Base-by-base conservation (phyloP, 345 rosid genomes). In the Citropsis articulata region DNA sequence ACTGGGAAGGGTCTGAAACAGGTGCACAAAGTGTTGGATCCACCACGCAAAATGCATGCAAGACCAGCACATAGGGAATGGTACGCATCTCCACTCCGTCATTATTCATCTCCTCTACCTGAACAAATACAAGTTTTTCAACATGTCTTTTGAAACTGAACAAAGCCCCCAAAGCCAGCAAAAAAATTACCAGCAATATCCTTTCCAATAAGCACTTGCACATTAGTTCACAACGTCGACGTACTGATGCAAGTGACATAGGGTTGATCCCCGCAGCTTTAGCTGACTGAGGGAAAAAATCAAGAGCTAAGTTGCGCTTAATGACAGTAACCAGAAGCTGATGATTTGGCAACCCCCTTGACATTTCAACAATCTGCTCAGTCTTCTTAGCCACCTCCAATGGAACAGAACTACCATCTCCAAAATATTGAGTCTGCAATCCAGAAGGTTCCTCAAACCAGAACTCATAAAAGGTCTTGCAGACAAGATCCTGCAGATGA, bases 181-280 rank as follows among this genome's bases (percentile, higher is more conserved):
- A 66, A 13, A 38, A 69, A n/a, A 60, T 30, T 85, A 94, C 98
- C 97, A 94, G 98, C 87, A 96, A 87, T 86, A 96, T 96, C 82
- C 88, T 91, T 81, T 96, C 99, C 79, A 96, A 84, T 86, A 96
- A 87, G 90, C 94, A 91, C 86, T 90, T 90, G 95, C 99, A 96
- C 97, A 96, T 96, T 75, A 90, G 78, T 84, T 96, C 99, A 50
- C 99, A 96, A 72, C 98, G 94, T 87, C 90, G 89, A 30, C 97
- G 94, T 74, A 94, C 98, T 40, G 95, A 87, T 75, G 98, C 94
- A 71, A 92, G 93, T 48, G 82, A 86, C 70, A 90, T 91, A 60
- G 98, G 98, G 79, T 89, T 94, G 82, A 96, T 92, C 76, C 99
- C 99, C 84, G 90, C 91, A 84, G 98, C 99, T 89, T 96, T 96